Base-by-base conservation (phyloP, 148 eudicot species). In the Silene latifolia region DNA sequence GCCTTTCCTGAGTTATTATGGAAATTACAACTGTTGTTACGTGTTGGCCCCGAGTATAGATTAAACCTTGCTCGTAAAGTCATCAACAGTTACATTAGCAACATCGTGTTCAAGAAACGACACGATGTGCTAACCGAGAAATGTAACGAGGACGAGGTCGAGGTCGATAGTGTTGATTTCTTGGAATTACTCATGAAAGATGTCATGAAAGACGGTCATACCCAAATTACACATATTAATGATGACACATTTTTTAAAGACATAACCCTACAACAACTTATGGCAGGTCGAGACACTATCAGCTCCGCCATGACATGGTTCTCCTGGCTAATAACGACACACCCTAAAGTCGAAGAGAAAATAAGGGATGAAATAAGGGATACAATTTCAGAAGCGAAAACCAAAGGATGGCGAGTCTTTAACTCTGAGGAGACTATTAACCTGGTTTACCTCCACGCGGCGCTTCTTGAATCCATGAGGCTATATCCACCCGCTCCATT, bases 181-280 rank as follows among this genome's bases (percentile, higher is more conserved):
- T 23, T 59, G 58, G 14, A 54, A 56, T 68, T 35, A 60, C 27
- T 46, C 42, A 13, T 56, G 64, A 68, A 58, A 39, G 54, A 57
- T 54, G 23, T 14, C 57, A 29, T 10, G 10, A 15, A 4, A 68
- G 39, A 35, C 39, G 39, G 39, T 35, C 39, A 1, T 1, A 18
- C n/a, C 18, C 47, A 23, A 18, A 60, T 79, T n/a, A 42, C n/a
- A 29, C 4, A 56, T 72, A n/a, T 15, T 8, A 42, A 68, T 18
- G 57, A 77, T 12, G 78, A 82, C 25, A 74, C 64, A 62, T 85
- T 80, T 71, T 46, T 80, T 13, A 75, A 82, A 60, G 90, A 87
- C 71, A 77, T 77, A 5, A 51, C 85, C 3, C 11, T 85, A 18
- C 85, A 78, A 51, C 68, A 77, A 21, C 72, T 87, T 83, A 75